phyloP scores from a whole-genome alignment of 2,329 filamentous ascomycete species.

The Aspergillus spinulosporus region DNA sequence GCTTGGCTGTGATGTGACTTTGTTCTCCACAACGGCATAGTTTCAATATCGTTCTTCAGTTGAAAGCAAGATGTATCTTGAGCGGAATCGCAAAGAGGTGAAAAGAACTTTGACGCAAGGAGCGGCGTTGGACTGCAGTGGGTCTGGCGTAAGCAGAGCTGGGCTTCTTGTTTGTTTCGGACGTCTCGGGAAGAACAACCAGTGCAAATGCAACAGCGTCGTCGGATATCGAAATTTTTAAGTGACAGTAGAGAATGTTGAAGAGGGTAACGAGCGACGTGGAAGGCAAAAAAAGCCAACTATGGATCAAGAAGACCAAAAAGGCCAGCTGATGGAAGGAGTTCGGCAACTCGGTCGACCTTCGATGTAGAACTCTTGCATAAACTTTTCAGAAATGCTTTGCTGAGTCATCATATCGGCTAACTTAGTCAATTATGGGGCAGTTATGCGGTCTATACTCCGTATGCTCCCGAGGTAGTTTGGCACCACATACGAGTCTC shows the following conservation, averaged over 20 bases:
- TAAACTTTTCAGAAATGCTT: neutral
- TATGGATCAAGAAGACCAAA: neutral
- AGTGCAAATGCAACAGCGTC: no score
- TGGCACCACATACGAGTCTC: neutral
- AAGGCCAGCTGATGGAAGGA: conserved; percentile 4
- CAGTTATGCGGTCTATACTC: neutral
- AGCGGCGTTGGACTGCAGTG: conserved; percentile 2
- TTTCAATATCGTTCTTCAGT: neutral
- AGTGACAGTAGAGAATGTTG: neutral
- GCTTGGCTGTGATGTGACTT: conserved; percentile 33
- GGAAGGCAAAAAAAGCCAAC: neutral
- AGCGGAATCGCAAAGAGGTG: neutral
- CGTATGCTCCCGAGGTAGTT: neutral
- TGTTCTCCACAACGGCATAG: conserved; percentile 33
- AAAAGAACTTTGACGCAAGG: neutral
- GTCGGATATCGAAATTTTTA: neutral
- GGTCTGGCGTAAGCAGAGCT: conserved; percentile 11
- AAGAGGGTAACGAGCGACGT: conserved; percentile 1
- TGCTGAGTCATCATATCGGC: conserved; percentile 4
- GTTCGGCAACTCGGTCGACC: neutral
- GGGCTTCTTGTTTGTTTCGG: conserved; percentile 2
- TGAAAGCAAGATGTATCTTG: neutral
- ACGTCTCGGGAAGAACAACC: neutral
- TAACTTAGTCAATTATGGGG: neutral
- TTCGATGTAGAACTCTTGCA: neutral